Evolutionary conservation across 371 early-diverging fungal genomes (phyloP).

Genomic region (Zopfochytrium polystomum): DNA sequence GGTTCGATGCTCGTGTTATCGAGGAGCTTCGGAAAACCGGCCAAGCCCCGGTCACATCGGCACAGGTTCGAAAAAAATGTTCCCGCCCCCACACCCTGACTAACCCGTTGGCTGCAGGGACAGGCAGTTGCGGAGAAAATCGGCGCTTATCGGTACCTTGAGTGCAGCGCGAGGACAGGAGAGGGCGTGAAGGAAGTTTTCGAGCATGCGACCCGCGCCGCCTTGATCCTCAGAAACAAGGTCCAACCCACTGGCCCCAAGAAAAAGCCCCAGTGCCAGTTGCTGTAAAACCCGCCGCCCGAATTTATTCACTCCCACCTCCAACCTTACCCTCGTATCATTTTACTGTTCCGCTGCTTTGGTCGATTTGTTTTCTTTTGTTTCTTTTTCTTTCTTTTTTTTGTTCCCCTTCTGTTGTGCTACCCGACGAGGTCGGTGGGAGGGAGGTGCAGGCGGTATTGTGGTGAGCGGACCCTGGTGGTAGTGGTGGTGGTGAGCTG

Average conservation of each 20-base stretch:
- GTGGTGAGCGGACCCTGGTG: too few relatives aligned
- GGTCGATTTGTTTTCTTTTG: too few relatives aligned
- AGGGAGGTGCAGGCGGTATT: too few relatives aligned
- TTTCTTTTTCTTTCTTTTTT: too few relatives aligned
- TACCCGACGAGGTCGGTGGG: too few relatives aligned
- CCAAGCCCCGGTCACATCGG: constrained; percentile 72
- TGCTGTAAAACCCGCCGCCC: neutral
- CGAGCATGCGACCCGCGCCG: constrained; percentile 88
- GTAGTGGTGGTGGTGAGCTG: too few relatives aligned
- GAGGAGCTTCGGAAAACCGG: constrained; percentile 70
- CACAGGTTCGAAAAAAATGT: constrained; percentile 31
- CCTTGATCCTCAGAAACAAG: constrained; percentile 5
- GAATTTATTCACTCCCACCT: too few relatives aligned
- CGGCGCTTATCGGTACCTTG: constrained; percentile 84
- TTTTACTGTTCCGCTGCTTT: too few relatives aligned
- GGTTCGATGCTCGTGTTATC: constrained; percentile 83
- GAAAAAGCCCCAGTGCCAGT: neutral
- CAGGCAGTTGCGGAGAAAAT: constrained; percentile 72
- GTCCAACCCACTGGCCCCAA: neutral
- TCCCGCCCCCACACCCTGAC: too few relatives aligned
- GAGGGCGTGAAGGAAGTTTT: constrained; percentile 92
- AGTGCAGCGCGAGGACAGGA: constrained; percentile 91
- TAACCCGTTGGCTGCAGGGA: constrained; percentile 47
- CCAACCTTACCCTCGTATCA: too few relatives aligned
- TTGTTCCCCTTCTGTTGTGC: too few relatives aligned